Base-by-base conservation (phyloP, 1,284 basidiomycete species). In the Leucoagaricus sp. region DNA sequence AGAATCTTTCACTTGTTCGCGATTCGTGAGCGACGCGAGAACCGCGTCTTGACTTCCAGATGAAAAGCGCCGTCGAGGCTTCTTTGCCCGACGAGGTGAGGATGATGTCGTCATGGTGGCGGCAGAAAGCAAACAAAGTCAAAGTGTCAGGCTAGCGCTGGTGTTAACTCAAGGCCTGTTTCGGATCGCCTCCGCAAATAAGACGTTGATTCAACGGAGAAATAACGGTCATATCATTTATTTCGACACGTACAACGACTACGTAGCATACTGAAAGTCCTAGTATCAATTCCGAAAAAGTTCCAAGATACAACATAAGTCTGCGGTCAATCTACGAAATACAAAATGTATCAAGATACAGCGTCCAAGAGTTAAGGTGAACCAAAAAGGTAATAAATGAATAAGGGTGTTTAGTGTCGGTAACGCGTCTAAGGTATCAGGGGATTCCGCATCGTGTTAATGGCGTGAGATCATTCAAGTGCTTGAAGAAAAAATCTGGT, bases 1-100 rank as follows among this genome's bases (percentile, higher is more conserved):
- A 15, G 15, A 12, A n/a, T 26, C 38, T 12, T 40, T 17, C 19
- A 6, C 13, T 4, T 44, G 48, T 36, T 44, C 40, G 33, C 21
- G 19, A 19, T 49, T 42, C 23, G 29, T 33, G 33, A 41, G n/a
- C n/a, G 26, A 41, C 15, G 48, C 38, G 13, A 49, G 40, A n/a
- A 45, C 36, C 4, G 28, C 36, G 28, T 56, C 55, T 29, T 56
- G 55, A 21, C 55, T 56, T 9, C 40, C 55, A 45, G 55, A 56
- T 7, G 48, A 56, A 38, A 45, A 50, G 10, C 55, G 38, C 28
- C 55, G 55, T 29, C 25, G 54, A 12, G 29, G 40, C 17, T 56
- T 50, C 48, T 33, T 56, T 10, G 29, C 19, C 31, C 49, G 42
- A 19, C 23, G 31, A 0, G 53, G 38, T 36, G 47, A 42, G 21